Percentiles rank a stretch among this genome's conserved stretches.
Conservation (phyloP, 2,329 filamentous ascomycete genomes). For the Beauveria sp. region DNA sequence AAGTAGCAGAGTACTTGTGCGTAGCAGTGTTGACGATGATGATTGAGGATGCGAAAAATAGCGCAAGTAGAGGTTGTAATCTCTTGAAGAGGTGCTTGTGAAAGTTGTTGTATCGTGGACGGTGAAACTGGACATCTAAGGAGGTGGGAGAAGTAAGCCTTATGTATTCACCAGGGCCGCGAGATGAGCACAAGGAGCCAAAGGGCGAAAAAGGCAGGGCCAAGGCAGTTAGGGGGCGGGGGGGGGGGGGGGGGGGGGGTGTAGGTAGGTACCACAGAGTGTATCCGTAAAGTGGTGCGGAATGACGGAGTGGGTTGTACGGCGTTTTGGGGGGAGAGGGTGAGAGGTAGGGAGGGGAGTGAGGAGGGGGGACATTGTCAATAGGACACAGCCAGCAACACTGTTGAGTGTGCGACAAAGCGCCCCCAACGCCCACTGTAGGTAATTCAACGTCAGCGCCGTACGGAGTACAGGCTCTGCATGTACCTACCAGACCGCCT, state of each 20-base stretch:
- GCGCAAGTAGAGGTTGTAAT: neutral
- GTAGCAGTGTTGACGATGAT: neutral
- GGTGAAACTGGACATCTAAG: neutral
- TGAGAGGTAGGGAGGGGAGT: neutral
- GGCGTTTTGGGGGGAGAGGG: neutral
- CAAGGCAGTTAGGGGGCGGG: neutral
- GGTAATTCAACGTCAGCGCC: neutral
- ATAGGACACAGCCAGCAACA: neutral
- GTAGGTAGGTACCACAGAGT: neutral
- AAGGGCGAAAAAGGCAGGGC: neutral
- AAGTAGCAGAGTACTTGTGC: neutral
- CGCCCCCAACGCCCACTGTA: neutral
- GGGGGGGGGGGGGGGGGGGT: no score
- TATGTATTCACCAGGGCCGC: slow-evolving; percentile 8
- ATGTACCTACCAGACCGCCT: slow-evolving; percentile 7
- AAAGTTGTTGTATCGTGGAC: neutral
- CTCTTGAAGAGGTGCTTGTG: neutral
- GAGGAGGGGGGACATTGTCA: neutral
- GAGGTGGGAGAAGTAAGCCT: slow-evolving; percentile 7
- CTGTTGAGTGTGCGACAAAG: neutral
- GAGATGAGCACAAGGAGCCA: neutral
- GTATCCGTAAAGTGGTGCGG: neutral
- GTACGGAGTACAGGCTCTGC: neutral
- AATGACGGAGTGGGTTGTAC: slow-evolving; percentile 8
- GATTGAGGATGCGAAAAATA: neutral